Percentiles rank a stretch among this genome's conserved stretches.
phyloP scores from a whole-genome alignment of 306 rosid genomes.

The Fragaria vesca region DNA sequence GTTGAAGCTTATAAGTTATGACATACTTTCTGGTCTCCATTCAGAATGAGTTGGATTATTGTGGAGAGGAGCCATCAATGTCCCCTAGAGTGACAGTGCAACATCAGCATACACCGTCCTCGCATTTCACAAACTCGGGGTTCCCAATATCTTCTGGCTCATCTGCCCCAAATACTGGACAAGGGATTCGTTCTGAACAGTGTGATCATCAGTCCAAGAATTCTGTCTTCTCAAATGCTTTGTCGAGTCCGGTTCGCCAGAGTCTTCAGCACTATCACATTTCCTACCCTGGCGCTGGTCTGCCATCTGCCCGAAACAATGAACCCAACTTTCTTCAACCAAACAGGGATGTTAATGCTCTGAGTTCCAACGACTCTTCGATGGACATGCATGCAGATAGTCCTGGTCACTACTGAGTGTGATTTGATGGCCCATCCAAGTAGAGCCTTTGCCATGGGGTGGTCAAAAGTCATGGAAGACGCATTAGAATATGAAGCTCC shows the following conservation, averaged over 20 bases:
- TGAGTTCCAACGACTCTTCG: constrained; percentile 62
- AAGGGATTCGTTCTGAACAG: constrained; percentile 59
- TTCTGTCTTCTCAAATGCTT: constrained; percentile 73
- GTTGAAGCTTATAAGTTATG: not conserved
- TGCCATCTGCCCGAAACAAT: constrained; percentile 39
- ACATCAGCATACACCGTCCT: constrained; percentile 61
- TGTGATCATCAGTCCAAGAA: constrained; percentile 70
- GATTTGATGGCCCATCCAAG: constrained; percentile 22
- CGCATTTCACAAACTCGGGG: constrained; percentile 47
- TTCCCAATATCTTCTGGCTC: constrained; percentile 54
- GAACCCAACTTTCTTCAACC: constrained; percentile 52
- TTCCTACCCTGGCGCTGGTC: constrained; percentile 41
- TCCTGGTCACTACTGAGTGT: constrained; percentile 33
- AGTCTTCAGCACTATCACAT: constrained; percentile 78
- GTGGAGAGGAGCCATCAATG: constrained; percentile 78
- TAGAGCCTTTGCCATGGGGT: constrained; percentile 1
- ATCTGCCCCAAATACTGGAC: constrained; percentile 47
- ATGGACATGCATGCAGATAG: constrained; percentile 95
- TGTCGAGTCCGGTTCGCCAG: constrained; percentile 76
- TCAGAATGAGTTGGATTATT: constrained; percentile 76
- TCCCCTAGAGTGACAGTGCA: constrained; percentile 62
- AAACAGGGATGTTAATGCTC: constrained; percentile 48
- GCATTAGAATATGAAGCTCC: constrained; percentile 24
- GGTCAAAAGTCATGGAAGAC: constrained; percentile 32
- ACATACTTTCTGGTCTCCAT: constrained; percentile 9